phyloP scores from a whole-genome alignment of 1,284 basidiomycete species.

The Veloboletus limbatus region DNA sequence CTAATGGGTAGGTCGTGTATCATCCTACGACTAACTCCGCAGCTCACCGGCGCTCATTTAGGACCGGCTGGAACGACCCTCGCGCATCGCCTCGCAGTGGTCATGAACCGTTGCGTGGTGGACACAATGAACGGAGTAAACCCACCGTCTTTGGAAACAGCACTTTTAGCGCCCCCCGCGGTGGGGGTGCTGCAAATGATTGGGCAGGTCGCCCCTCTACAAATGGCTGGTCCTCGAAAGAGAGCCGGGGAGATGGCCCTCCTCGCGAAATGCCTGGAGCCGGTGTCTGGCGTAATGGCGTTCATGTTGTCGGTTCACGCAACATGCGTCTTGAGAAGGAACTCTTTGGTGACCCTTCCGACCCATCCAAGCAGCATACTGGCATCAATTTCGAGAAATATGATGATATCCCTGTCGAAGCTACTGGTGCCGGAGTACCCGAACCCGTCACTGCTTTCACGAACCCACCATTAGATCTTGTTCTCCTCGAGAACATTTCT shows the following conservation, averaged over 20 bases:
- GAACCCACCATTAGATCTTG: slow-evolving; percentile 86
- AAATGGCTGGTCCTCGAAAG: slow-evolving; percentile 39
- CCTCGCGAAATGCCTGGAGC: slow-evolving; percentile 60
- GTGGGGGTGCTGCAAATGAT: slow-evolving; percentile 43
- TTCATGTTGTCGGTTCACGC: slow-evolving; percentile 77
- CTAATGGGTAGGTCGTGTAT: slow-evolving; percentile 48
- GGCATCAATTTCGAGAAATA: slow-evolving; percentile 99
- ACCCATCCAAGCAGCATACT: slow-evolving; percentile 84
- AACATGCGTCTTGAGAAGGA: slow-evolving; percentile 93
- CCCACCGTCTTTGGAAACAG: slow-evolving; percentile 38
- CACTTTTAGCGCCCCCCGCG: slow-evolving; percentile 37
- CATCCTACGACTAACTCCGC: slow-evolving; percentile 7
- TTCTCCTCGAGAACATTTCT: slow-evolving; percentile 93
- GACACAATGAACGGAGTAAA: slow-evolving; percentile 46
- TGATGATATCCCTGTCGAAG: slow-evolving; percentile 99
- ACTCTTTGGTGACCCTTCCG: slow-evolving; percentile 88
- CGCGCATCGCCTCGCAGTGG: slow-evolving; percentile 59
- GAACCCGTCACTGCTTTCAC: slow-evolving; percentile 91
- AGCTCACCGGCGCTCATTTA: slow-evolving; percentile 30
- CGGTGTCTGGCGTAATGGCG: slow-evolving; percentile 89
- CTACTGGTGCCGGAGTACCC: slow-evolving; percentile 92
- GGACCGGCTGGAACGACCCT: slow-evolving; percentile 74
- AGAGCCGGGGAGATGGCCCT: slow-evolving; percentile 39
- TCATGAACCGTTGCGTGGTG: slow-evolving; percentile 47
- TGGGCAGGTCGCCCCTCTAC: slow-evolving; percentile 44